A percentile compares a stretch with the other conserved stretches of the same genome.
These are phyloP conservation scores for Nothomitra cinnamomea DNA, from an alignment of 2,329 filamentous ascomycete species.

Conservation along the genomic window DNA sequence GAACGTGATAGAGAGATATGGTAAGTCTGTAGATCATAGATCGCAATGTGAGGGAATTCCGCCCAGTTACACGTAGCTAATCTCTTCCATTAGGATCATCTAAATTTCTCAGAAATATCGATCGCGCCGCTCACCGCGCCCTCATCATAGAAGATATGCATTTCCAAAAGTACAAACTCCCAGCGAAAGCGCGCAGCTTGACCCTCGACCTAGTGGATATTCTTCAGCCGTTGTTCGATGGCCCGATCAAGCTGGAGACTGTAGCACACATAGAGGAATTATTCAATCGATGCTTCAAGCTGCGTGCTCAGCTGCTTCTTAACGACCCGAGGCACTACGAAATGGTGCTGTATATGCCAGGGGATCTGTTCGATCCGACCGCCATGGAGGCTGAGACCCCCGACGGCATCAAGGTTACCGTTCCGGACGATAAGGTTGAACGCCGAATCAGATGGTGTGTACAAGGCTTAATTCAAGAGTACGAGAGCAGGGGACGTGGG, in stretches of 20 bases:
- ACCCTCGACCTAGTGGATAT: not conserved
- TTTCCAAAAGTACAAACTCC: not conserved
- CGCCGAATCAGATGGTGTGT: not conserved
- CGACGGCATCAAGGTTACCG: not conserved
- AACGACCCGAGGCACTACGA: not conserved
- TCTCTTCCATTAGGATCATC: not conserved
- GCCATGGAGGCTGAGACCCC: not conserved
- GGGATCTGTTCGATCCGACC: not conserved
- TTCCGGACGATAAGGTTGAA: not conserved
- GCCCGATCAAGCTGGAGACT: not conserved
- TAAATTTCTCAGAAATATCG: not conserved
- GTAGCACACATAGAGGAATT: not conserved
- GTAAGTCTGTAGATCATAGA: not conserved
- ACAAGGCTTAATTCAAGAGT: not conserved
- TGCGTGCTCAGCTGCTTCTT: not conserved
- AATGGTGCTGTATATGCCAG: constrained; percentile 1
- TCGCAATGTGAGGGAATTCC: not conserved
- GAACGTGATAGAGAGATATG: not conserved
- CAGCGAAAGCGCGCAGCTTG: not conserved
- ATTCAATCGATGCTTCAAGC: not conserved
- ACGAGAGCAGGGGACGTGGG: not conserved
- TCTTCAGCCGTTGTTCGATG: not conserved
- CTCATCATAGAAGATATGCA: not conserved
- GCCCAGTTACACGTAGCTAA: not conserved
- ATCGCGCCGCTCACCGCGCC: not conserved